These are phyloP conservation scores for Populus pruinosa DNA, from an alignment of 345 rosid species.

Conservation along the genomic window DNA sequence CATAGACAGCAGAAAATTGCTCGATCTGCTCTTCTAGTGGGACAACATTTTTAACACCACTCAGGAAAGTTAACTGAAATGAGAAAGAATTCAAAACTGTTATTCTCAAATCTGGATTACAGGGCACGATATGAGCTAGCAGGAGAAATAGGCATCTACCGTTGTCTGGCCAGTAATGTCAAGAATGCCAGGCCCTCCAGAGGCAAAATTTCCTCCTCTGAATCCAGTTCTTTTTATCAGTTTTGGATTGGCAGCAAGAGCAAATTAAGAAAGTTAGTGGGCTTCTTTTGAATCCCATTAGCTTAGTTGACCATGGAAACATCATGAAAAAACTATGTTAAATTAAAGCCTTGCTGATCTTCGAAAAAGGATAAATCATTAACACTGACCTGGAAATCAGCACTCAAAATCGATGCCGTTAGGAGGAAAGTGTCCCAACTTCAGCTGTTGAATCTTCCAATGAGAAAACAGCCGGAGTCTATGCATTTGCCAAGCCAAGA, in stretches of 20 bases:
- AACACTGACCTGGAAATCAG: slow-evolving; percentile 45
- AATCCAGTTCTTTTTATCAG: slow-evolving; percentile 25
- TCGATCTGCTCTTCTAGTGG: slow-evolving; percentile 37
- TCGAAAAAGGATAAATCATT: neutral
- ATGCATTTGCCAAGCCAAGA: slow-evolving; percentile 21
- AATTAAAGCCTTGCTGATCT: neutral
- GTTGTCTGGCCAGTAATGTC: slow-evolving; percentile 27
- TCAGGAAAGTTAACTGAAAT: slow-evolving; percentile 6
- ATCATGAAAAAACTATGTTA: neutral
- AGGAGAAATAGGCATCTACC: slow-evolving; percentile 4
- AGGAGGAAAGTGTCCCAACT: no score
- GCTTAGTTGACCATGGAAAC: slow-evolving; percentile 31
- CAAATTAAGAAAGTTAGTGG: slow-evolving; percentile 37
- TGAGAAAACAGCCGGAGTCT: slow-evolving; percentile 33
- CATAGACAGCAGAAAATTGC: slow-evolving; percentile 25
- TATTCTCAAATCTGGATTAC: neutral
- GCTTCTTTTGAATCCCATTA: slow-evolving; percentile 44
- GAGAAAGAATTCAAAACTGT: neutral
- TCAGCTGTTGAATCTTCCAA: no score
- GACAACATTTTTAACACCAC: slow-evolving; percentile 23
- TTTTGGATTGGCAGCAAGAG: slow-evolving; percentile 22
- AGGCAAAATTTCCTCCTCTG: slow-evolving; percentile 48
- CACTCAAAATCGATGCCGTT: slow-evolving; percentile 8
- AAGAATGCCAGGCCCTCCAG: slow-evolving; percentile 54
- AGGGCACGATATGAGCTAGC: neutral